A percentile compares a stretch with the other conserved stretches of the same genome.
These are phyloP conservation scores for Colletotrichum simmondsii DNA, from an alignment of 2,329 filamentous ascomycete genomes.

Conservation along the genomic window DNA sequence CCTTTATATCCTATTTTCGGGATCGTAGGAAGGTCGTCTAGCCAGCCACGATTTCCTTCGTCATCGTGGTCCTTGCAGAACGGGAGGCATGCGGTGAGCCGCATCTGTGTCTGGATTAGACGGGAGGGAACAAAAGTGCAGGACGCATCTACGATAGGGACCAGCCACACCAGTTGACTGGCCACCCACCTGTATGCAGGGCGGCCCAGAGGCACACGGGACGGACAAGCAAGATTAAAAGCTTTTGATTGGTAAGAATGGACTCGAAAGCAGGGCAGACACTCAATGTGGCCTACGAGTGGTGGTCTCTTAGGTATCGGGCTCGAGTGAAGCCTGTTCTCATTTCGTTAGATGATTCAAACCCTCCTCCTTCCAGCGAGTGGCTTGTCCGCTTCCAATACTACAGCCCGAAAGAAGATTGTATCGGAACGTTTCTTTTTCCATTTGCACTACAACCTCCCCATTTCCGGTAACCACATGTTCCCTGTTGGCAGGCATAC, in stretches of 20 bases:
- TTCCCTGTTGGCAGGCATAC: not conserved
- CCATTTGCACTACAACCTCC: not conserved
- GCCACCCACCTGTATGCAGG: not conserved
- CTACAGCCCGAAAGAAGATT: not conserved
- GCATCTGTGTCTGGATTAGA: not conserved
- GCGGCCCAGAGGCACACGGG: not conserved
- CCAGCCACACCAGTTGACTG: not conserved
- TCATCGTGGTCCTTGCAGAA: not conserved
- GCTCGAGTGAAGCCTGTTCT: not conserved
- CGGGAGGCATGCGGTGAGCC: not conserved
- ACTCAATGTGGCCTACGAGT: not conserved
- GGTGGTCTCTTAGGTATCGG: not conserved
- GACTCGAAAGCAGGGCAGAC: not conserved
- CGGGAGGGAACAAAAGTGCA: not conserved
- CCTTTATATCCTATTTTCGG: not conserved
- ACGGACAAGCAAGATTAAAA: not conserved
- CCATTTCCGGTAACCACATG: not conserved
- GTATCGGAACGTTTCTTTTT: not conserved
- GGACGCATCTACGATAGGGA: not conserved
- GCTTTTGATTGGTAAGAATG: not conserved
- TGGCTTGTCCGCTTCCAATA: not conserved
- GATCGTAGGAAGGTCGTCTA: not conserved
- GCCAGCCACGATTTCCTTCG: not conserved
- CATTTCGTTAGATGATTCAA: not conserved
- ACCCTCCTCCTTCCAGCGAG: not conserved